Percentiles rank a stretch among this genome's conserved stretches.
Conservation (phyloP, 768 basidiomycete species). For the Cubamyces sp. region DNA sequence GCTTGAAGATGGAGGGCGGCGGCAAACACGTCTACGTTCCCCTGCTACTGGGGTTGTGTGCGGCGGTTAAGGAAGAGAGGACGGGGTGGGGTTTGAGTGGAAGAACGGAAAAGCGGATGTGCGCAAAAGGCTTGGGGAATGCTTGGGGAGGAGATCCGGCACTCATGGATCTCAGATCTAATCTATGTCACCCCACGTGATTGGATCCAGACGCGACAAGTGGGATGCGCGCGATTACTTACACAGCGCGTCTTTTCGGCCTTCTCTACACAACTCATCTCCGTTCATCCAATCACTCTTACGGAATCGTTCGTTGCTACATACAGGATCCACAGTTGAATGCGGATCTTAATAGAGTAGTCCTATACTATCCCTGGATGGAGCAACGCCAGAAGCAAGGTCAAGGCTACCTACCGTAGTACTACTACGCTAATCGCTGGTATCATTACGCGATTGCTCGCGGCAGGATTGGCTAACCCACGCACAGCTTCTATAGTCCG, state of each 20-base stretch:
- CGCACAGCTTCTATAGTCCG: too few relatives aligned
- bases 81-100: constrained; percentile 30
- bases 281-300: too few relatives aligned
- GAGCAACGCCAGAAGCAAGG: too few relatives aligned
- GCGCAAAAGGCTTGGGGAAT: constrained; percentile 17
- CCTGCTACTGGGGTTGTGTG: not conserved
- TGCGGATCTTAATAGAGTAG: too few relatives aligned
- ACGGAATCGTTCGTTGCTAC: too few relatives aligned
- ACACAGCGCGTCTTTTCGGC: not conserved
- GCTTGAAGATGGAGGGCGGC: not conserved
- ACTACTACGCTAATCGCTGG: too few relatives aligned
- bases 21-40: not conserved
- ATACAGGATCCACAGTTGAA: too few relatives aligned
- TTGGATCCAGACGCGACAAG: constrained; percentile 2
- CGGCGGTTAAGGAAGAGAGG: not conserved
- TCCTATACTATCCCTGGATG: too few relatives aligned
- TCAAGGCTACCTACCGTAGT: too few relatives aligned
- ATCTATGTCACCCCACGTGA: constrained; percentile 7
- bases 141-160: constrained; percentile 10
- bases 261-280: too few relatives aligned
- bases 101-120: constrained; percentile 10
- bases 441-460: too few relatives aligned
- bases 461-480: too few relatives aligned
- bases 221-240: not conserved
- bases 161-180: constrained; percentile 14